phyloP scores from a whole-genome alignment of 2,329 filamentous ascomycete genomes.

The Exophiala calicioides region DNA sequence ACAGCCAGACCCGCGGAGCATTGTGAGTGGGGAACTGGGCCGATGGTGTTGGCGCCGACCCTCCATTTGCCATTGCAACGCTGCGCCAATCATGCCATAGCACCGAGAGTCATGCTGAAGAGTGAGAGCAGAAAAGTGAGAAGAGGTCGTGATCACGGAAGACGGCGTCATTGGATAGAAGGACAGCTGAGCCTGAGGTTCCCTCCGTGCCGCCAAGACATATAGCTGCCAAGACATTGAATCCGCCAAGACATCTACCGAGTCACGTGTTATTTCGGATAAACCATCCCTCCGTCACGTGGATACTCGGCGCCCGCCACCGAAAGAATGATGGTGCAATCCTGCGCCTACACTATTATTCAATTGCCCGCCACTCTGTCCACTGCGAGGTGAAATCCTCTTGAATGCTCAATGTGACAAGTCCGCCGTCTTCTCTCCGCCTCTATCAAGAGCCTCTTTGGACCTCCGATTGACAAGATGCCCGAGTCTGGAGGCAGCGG shows the following conservation, averaged over 20 bases:
- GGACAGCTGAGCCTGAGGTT: no score
- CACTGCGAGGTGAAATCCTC: no score
- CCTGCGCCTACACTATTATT: no score
- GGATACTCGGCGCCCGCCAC: no score
- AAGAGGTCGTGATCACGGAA: constrained; percentile 12
- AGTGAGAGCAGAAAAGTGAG: no score
- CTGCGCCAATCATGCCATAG: constrained; percentile 11
- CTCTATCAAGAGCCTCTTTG: neutral
- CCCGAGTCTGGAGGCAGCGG: constrained; percentile 22
- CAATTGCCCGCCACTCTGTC: no score
- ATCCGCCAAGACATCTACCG: no score
- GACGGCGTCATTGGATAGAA: constrained; percentile 9
- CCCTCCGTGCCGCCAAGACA: no score
- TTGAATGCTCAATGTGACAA: neutral
- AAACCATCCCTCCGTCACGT: no score
- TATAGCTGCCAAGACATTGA: no score
- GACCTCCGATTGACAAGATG: constrained; percentile 17
- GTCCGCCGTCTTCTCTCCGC: neutral
- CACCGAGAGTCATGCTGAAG: constrained; percentile 5
- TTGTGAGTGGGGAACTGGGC: constrained; percentile 56
- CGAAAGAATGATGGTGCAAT: no score
- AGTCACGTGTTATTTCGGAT: no score
- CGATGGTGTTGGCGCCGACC: constrained; percentile 20
- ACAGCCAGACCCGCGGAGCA: constrained; percentile 83
- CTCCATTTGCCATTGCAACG: constrained; percentile 28